phyloP scores from a whole-genome alignment of 441 rosid species.

The Populus hybrid region DNA sequence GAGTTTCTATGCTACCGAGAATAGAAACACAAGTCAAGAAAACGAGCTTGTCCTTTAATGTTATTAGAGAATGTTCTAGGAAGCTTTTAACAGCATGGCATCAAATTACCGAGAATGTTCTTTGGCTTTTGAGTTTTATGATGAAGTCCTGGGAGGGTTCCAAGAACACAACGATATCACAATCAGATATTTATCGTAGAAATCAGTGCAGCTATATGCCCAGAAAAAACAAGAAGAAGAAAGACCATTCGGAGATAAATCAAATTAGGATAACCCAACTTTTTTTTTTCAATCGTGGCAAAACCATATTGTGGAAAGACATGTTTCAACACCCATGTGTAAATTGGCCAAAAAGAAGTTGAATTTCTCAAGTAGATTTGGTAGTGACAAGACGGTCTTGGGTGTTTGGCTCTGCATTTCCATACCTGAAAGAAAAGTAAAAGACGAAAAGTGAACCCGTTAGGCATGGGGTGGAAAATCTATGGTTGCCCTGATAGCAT shows the following conservation, averaged over 20 bases:
- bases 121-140: neutral
- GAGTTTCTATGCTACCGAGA: too few relatives aligned
- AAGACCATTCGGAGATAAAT: too few relatives aligned
- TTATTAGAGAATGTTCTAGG: neutral
- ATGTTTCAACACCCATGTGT: neutral
- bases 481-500: neutral
- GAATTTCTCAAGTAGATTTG: neutral
- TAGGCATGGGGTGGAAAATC: neutral
- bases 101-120: too few relatives aligned
- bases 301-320: neutral
- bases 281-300: too few relatives aligned
- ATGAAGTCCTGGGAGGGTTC: neutral
- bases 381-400: neutral
- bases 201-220: neutral
- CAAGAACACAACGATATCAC: too few relatives aligned
- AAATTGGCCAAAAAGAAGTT: neutral
- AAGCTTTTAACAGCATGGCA: neutral
- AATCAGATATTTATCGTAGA: neutral
- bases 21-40: neutral
- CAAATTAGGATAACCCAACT: too few relatives aligned
- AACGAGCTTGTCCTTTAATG: neutral
- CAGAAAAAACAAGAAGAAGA: too few relatives aligned
- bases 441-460: constrained; percentile 1
- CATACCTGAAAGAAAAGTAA: neutral
- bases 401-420: neutral